Evolutionary conservation across 257 asterid genomes (phyloP).

Genomic region (Linaria vulgaris): DNA sequence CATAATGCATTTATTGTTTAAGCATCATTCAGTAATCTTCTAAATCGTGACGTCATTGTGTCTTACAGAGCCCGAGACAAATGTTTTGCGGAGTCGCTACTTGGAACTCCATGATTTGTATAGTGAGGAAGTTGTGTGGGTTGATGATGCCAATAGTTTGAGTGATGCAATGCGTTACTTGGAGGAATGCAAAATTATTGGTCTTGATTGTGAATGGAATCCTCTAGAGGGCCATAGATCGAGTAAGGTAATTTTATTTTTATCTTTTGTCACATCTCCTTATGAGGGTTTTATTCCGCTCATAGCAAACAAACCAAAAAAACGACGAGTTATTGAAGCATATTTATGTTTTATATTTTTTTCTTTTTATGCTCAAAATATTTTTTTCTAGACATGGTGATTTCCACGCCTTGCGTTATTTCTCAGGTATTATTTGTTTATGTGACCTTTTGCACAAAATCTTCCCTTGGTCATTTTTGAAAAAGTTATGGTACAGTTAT

Average conservation of each 20-base stretch:
- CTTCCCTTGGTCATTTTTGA: too few species aligned
- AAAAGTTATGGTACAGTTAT: too few species aligned
- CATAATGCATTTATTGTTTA: constrained; percentile 5
- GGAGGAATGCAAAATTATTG: constrained; percentile 79
- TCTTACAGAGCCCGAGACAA: constrained; percentile 56
- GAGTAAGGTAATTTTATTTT: constrained; percentile 57
- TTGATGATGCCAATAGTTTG: constrained; percentile 61
- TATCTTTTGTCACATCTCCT: constrained; percentile 16
- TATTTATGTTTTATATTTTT: neutral
- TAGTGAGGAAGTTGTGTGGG: constrained; percentile 79
- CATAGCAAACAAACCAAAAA: neutral
- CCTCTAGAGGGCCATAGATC: constrained; percentile 78
- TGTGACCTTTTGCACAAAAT: too few species aligned
- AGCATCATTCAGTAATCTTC: neutral
- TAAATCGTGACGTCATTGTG: constrained; percentile 15
- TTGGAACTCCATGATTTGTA: constrained; percentile 70
- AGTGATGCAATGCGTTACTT: constrained; percentile 56
- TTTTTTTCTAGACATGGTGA: neutral
- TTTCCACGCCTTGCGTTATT: neutral
- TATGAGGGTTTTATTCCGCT: neutral
- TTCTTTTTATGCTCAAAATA: neutral
- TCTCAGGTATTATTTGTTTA: too few species aligned
- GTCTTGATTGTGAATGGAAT: constrained; percentile 97
- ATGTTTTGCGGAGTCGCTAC: constrained; percentile 41
- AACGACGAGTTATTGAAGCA: constrained; percentile 14